A percentile compares a stretch with the other conserved stretches of the same genome.
Conservation (phyloP, 805 yeast species). For the Zygoascus bituminiphila region DNA sequence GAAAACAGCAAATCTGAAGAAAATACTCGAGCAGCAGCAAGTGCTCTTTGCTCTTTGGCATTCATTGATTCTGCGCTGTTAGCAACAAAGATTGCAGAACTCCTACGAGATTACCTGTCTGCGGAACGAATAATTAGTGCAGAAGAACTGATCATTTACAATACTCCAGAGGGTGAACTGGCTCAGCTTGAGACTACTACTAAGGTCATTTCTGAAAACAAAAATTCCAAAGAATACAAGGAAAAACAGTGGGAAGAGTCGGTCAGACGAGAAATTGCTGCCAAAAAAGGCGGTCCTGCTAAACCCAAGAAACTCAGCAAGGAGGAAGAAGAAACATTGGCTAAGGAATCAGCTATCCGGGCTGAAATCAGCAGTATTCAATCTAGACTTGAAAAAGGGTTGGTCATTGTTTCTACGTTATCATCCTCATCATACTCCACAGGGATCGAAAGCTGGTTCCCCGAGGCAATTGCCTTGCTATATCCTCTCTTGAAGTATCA, state of each 20-base stretch:
- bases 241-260: conserved; percentile 84
- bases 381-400: conserved; percentile 38
- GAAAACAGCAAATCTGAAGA: conserved; percentile 22
- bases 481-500: conserved; percentile 15
- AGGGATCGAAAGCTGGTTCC: conserved; percentile 64
- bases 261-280: conserved; percentile 64
- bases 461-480: conserved; percentile 44
- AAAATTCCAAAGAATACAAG: conserved; percentile 77
- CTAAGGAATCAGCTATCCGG: conserved; percentile 54
- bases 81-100: conserved; percentile 26
- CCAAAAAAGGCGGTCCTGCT: conserved; percentile 33
- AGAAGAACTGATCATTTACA: conserved; percentile 55
- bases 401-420: conserved; percentile 48
- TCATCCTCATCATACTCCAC: conserved; percentile 48
- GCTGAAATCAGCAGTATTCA: conserved; percentile 34
- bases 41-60: conserved; percentile 35
- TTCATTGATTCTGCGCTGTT: conserved; percentile 39
- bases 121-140: conserved; percentile 31
- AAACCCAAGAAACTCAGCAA: conserved; percentile 51
- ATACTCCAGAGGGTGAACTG: conserved; percentile 57
- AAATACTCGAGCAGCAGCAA: conserved; percentile 17
- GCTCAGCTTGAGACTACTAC: conserved; percentile 33
- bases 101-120: not conserved
- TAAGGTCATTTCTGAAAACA: conserved; percentile 42
- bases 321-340: conserved; percentile 71